Evolutionary conservation across 805 yeast species (phyloP).

Genomic region (Ogataea nakhonphanomensis): DNA sequence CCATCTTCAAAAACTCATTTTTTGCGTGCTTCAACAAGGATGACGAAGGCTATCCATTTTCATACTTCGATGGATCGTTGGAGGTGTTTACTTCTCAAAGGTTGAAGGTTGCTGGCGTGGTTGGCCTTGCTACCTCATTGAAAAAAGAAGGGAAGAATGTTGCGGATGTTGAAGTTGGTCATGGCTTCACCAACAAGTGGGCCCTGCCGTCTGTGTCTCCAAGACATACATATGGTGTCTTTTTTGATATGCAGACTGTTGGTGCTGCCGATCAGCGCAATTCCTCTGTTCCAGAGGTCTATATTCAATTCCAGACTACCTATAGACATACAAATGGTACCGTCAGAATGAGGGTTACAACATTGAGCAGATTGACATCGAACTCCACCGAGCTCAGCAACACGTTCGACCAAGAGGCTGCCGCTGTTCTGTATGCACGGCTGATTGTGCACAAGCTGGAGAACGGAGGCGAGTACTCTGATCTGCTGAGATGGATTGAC

Average conservation of each 20-base stretch:
- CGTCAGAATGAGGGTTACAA: slow-evolving; percentile 85
- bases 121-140: slow-evolving; percentile 86
- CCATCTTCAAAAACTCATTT: slow-evolving; percentile 90
- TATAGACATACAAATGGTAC: slow-evolving; percentile 96
- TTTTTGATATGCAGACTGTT: slow-evolving; percentile 72
- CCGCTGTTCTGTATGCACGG: slow-evolving; percentile 90
- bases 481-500: slow-evolving; percentile 92
- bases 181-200: slow-evolving; percentile 91
- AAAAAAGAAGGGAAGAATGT: slow-evolving; percentile 68
- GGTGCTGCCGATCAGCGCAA: slow-evolving; percentile 43
- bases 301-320: slow-evolving; percentile 77
- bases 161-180: slow-evolving; percentile 89
- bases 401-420: slow-evolving; percentile 97
- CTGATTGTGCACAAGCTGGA: slow-evolving; percentile 86
- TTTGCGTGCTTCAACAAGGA: slow-evolving; percentile 85
- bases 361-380: slow-evolving; percentile 58
- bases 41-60: slow-evolving; percentile 76
- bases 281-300: slow-evolving; percentile 35
- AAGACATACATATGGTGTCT: slow-evolving; percentile 81
- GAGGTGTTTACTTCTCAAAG: slow-evolving; percentile 86
- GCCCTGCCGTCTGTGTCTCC: slow-evolving; percentile 82
- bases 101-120: slow-evolving; percentile 84
- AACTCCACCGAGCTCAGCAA: slow-evolving; percentile 47
- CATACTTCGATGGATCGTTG: slow-evolving; percentile 87
- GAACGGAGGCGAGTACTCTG: slow-evolving; percentile 71